Percentiles rank a stretch among this genome's conserved stretches.
Conservation (phyloP, 2,329 filamentous ascomycete genomes). For the Periglandula ipomoeae region DNA sequence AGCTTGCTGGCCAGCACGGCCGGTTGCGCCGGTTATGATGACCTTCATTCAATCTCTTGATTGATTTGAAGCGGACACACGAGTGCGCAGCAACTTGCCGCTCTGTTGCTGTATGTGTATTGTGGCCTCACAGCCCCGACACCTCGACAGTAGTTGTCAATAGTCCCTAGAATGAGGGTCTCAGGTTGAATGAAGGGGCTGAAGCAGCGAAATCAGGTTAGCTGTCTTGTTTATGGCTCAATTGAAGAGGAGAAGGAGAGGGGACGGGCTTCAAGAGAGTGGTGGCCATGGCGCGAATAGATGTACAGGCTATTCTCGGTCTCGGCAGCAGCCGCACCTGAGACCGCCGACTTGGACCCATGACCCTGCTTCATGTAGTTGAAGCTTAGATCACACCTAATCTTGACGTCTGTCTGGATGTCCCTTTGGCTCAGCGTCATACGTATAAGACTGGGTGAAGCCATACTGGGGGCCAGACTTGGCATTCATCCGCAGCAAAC, state of each 20-base stretch:
- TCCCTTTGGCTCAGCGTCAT: background rate
- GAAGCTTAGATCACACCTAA: background rate
- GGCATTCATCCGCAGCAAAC: slow-evolving; percentile 14
- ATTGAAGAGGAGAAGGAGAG: background rate
- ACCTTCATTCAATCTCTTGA: slow-evolving; percentile 40
- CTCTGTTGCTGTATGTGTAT: background rate
- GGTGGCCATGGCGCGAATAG: background rate
- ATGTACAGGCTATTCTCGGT: background rate
- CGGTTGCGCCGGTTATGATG: slow-evolving; percentile 50
- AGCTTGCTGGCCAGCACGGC: slow-evolving; percentile 45
- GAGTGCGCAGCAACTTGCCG: background rate
- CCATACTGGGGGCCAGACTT: slow-evolving; percentile 6
- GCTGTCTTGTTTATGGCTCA: no score
- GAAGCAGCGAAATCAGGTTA: background rate
- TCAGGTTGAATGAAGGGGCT: background rate
- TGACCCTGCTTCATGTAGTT: background rate
- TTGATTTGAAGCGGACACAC: background rate
- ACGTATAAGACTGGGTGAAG: background rate
- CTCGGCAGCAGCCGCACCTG: background rate
- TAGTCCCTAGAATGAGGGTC: background rate
- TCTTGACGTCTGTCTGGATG: background rate
- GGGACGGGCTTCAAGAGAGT: no score
- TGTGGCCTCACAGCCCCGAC: background rate
- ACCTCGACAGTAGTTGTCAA: background rate
- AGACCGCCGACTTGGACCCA: background rate